phyloP scores from a whole-genome alignment of 345 rosid species.

The Excoecaria cochinchinensis region DNA sequence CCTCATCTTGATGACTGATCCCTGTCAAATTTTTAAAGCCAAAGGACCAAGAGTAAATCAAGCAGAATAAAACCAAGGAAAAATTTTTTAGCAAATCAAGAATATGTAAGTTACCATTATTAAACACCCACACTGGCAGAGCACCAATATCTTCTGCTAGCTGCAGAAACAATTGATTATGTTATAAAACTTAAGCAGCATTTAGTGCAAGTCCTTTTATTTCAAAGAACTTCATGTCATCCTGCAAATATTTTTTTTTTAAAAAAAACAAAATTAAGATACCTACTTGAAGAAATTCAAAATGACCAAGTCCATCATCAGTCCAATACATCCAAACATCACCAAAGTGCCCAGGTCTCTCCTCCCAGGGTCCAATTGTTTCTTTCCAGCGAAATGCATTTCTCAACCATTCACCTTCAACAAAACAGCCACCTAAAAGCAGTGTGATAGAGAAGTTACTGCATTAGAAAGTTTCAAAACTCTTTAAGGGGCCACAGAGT shows the following conservation, averaged over 20 bases:
- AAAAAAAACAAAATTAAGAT: constrained; percentile 11
- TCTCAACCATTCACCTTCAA: constrained; percentile 93
- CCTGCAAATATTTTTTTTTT: neutral
- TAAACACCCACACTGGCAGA: constrained; percentile 89
- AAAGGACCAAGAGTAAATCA: constrained; percentile 14
- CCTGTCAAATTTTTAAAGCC: constrained; percentile 45
- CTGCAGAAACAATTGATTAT: constrained; percentile 43
- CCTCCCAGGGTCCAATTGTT: constrained; percentile 93
- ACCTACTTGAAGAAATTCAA: constrained; percentile 81
- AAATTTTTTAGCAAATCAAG: neutral
- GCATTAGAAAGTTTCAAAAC: neutral
- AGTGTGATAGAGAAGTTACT: constrained; percentile 13
- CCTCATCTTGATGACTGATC: constrained; percentile 85
- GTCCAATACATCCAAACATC: constrained; percentile 99
- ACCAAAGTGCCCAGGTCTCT: constrained; percentile 96
- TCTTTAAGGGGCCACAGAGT: neutral
- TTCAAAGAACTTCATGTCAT: constrained; percentile 7
- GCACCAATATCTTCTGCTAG: constrained; percentile 85
- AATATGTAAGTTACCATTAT: constrained; percentile 58
- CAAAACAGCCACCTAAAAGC: constrained; percentile 84
- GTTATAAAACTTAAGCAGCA: constrained; percentile 6
- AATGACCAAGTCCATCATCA: constrained; percentile 87
- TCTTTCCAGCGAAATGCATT: constrained; percentile 98
- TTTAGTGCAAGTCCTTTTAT: constrained; percentile 5
- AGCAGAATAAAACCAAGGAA: neutral